Base-by-base conservation (phyloP, 2,329 filamentous ascomycete genomes). In the Exophiala sp. region DNA sequence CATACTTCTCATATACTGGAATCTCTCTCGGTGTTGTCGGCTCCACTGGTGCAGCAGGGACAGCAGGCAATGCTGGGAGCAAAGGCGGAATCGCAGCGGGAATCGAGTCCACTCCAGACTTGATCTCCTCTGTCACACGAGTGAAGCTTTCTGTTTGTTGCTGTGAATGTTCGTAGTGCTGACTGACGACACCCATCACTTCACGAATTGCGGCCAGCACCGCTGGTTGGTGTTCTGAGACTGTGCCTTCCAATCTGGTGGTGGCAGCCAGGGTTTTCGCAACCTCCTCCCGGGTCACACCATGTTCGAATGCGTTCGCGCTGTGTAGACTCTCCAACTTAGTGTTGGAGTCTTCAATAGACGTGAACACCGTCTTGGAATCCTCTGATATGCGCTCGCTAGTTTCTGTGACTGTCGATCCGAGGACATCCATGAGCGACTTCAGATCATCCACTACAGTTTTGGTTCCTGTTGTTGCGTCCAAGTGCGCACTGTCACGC, bases 101-200 rank as follows among this genome's bases (percentile, higher is more conserved):
- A 46, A 79, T 71, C 10, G 75, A 70, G 21, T 75, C 74, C n/a
- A 76, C 68, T 50, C 78, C 78, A 9, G 79, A 77, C 65, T 82
- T 84, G 50, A 83, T 73, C 50, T 87, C 83, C 50, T 84, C 77
- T 1, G 77, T 74, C 0, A 85, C 80, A 41, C 81, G 79, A 70
- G 91, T 89, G 12, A 90, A 88, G 66, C 95, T 88, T 63, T 95
- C 90, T 64, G 87, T 95, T 67, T 97, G 91, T 67, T 95, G 83
- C 70, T 91, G 90, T 11, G 90, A 88, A 66, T 95, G 89, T 63
- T 95, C 90, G 65, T 88, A 96, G 68, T 97, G 91, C 67, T 95
- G 83, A 20, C 84, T 87, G 50, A 96, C 88, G 20, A 95, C 79
- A 6, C 84, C 77, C 36, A 95, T 78, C n/a, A 97, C 84, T 64